These are phyloP conservation scores for Gorgonomyces haynaldii DNA, from an alignment of 192 early-diverging fungal genomes.

Conservation along the genomic window DNA sequence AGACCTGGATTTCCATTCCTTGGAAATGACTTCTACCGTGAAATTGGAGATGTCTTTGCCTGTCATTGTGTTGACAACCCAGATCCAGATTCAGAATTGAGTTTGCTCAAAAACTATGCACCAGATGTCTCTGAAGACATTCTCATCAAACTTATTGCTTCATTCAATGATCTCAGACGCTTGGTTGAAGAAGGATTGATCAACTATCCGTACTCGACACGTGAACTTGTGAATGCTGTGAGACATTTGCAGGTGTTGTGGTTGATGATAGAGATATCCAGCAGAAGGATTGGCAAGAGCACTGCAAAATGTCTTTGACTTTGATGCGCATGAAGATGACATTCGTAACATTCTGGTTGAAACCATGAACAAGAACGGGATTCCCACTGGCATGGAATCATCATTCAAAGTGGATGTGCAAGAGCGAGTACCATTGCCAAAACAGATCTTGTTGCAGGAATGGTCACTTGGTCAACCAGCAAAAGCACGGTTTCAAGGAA, in stretches of 20 bases:
- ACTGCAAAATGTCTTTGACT: slow-evolving; percentile 72
- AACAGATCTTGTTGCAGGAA: slow-evolving; percentile 38
- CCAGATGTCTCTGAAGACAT: slow-evolving; percentile 56
- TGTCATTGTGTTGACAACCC: slow-evolving; percentile 66
- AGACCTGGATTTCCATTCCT: slow-evolving; percentile 66
- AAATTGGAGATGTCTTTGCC: slow-evolving; percentile 68
- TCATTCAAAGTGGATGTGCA: slow-evolving; percentile 53
- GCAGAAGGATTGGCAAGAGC: slow-evolving; percentile 59
- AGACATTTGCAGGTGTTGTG: slow-evolving; percentile 62
- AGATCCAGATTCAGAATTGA: slow-evolving; percentile 60
- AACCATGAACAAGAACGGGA: slow-evolving; percentile 60
- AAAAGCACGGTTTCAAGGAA: not conserved
- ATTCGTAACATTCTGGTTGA: slow-evolving; percentile 25
- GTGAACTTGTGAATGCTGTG: slow-evolving; percentile 70
- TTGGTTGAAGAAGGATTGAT: slow-evolving; percentile 65
- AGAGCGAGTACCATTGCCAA: slow-evolving; percentile 30
- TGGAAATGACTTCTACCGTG: slow-evolving; percentile 74
- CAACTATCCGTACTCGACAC: slow-evolving; percentile 74
- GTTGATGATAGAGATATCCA: too few species aligned
- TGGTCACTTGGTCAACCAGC: slow-evolving; percentile 24
- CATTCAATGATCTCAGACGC: slow-evolving; percentile 59
- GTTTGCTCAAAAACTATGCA: slow-evolving; percentile 57
- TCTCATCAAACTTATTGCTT: slow-evolving; percentile 50
- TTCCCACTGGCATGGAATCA: slow-evolving; percentile 57
- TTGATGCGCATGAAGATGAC: slow-evolving; percentile 43